These are phyloP conservation scores for Penicillium malachiteum DNA, from an alignment of 495 filamentous ascomycete species.

Conservation along the genomic window DNA sequence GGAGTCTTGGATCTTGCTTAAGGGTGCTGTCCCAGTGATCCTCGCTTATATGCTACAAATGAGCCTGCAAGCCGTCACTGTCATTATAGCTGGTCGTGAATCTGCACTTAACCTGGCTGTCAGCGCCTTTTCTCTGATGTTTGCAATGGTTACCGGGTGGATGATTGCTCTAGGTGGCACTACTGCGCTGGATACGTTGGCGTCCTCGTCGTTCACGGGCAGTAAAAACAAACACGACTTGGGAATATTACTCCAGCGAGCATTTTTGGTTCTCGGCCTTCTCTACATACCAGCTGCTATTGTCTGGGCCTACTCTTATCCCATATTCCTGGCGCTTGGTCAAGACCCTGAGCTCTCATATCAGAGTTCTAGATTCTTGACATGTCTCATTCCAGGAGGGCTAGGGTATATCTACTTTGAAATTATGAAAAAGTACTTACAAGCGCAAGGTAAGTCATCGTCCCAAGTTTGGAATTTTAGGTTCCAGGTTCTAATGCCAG, in stretches of 20 bases:
- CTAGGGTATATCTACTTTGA: slow-evolving; percentile 93
- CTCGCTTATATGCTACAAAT: slow-evolving; percentile 89
- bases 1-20: slow-evolving; percentile 55
- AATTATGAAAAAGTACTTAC: slow-evolving; percentile 86
- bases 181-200: slow-evolving; percentile 85
- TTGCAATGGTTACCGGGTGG: slow-evolving; percentile 89
- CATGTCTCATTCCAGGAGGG: slow-evolving; percentile 77
- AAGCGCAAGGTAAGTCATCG: slow-evolving; percentile 68
- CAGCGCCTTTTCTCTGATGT: slow-evolving; percentile 91
- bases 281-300: slow-evolving; percentile 77
- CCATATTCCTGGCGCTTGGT: slow-evolving; percentile 72
- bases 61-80: slow-evolving; percentile 81
- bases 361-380: slow-evolving; percentile 73
- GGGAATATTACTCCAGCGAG: slow-evolving; percentile 77
- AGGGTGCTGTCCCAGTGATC: slow-evolving; percentile 75
- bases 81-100: slow-evolving; percentile 81
- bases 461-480: no score
- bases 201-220: slow-evolving; percentile 82
- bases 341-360: slow-evolving; percentile 77
- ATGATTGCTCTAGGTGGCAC: slow-evolving; percentile 89
- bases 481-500: background rate
- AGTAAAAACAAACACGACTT: slow-evolving; percentile 80
- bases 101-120: slow-evolving; percentile 80
- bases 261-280: slow-evolving; percentile 67
- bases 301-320: slow-evolving; percentile 76